These are phyloP conservation scores for Boletus rex-veris DNA, from an alignment of 768 basidiomycete genomes.

Conservation along the genomic window DNA sequence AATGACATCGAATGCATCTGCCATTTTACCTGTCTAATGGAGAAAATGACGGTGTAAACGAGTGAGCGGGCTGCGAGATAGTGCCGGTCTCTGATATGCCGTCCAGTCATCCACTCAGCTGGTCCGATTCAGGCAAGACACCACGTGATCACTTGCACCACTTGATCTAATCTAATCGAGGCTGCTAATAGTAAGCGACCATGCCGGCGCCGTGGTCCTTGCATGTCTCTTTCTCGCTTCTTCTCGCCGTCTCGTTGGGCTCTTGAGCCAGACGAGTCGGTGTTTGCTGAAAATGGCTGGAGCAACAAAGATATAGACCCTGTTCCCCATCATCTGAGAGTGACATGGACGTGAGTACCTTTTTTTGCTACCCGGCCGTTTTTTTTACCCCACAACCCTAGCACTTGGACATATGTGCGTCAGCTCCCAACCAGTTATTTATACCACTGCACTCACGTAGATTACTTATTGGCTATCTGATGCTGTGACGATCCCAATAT, in stretches of 20 bases:
- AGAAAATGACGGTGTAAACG: not conserved
- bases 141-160: constrained; percentile 21
- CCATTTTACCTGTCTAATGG: constrained; percentile 26
- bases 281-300: constrained; percentile 55
- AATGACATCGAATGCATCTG: constrained; percentile 84
- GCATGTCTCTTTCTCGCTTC: constrained; percentile 21
- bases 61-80: not conserved
- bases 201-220: not conserved
- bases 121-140: constrained; percentile 14
- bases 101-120: not conserved
- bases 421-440: constrained; percentile 42
- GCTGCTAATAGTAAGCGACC: not conserved
- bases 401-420: constrained; percentile 63
- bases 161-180: constrained; percentile 15
- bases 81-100: not conserved
- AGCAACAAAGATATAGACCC: constrained; percentile 78
- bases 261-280: constrained; percentile 49
- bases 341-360: constrained; percentile 55
- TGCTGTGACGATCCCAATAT: constrained; percentile 20
- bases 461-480: constrained; percentile 30
- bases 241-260: constrained; percentile 38
- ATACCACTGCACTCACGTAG: not conserved
- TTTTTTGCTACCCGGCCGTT: not conserved
- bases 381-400: not conserved
- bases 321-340: constrained; percentile 52